Conservation (phyloP, 2,329 filamentous ascomycete species). For the Talaromyces sp. region DNA sequence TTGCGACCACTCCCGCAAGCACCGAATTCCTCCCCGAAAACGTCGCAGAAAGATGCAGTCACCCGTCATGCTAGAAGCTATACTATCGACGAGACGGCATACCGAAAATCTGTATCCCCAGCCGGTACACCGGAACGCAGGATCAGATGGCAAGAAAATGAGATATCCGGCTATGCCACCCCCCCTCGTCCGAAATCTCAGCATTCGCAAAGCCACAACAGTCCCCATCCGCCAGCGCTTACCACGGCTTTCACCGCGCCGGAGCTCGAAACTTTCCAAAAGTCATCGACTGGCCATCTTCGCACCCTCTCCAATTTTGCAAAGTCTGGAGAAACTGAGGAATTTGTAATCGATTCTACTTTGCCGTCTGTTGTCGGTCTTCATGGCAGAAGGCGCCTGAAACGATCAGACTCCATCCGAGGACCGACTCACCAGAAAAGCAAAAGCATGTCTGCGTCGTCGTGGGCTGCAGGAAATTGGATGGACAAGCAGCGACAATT, state of each 20-base stretch:
- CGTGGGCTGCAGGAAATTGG: slow-evolving; percentile 85
- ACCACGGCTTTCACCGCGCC: slow-evolving; percentile 56
- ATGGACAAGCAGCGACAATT: slow-evolving; percentile 99
- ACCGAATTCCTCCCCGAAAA: slow-evolving; percentile 48
- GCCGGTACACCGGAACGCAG: slow-evolving; percentile 29
- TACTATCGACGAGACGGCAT: slow-evolving; percentile 55
- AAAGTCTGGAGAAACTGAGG: slow-evolving; percentile 68
- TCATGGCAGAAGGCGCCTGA: slow-evolving; percentile 75
- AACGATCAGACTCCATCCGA: slow-evolving; percentile 58
- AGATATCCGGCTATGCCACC: slow-evolving; percentile 22
- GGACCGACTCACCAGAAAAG: slow-evolving; percentile 43
- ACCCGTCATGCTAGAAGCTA: slow-evolving; percentile 53
- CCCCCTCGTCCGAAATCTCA: slow-evolving; percentile 25
- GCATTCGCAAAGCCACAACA: slow-evolving; percentile 28
- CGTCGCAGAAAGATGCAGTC: slow-evolving; percentile 22
- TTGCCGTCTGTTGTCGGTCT: slow-evolving; percentile 85
- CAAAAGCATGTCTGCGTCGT: slow-evolving; percentile 43
- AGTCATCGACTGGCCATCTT: slow-evolving; percentile 85
- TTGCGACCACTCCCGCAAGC: slow-evolving; percentile 69
- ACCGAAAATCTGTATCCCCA: slow-evolving; percentile 27
- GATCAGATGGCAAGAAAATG: slow-evolving; percentile 25
- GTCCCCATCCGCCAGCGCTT: slow-evolving; percentile 26
- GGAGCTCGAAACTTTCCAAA: slow-evolving; percentile 76
- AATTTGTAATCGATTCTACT: slow-evolving; percentile 72
- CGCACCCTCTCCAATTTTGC: slow-evolving; percentile 81